These are phyloP conservation scores for Boletus putidus DNA, from an alignment of 1,284 basidiomycete genomes.

Conservation along the genomic window DNA sequence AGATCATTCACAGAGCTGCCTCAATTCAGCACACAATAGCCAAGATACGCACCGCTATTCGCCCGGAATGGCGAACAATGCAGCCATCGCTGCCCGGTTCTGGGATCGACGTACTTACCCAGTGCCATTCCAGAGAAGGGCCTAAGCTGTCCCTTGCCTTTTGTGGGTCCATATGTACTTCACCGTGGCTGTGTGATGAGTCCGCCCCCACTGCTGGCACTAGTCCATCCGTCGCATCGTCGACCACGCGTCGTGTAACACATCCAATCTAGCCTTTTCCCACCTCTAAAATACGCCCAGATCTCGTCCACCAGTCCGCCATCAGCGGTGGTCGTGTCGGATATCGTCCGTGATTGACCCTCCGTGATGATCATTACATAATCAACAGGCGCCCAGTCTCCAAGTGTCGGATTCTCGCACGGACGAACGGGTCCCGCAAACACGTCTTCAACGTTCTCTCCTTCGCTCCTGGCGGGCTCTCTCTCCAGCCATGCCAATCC, in stretches of 20 bases:
- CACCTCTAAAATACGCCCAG: too few relatives aligned
- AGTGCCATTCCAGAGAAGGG: not conserved
- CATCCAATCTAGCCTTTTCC: not conserved
- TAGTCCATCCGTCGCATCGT: not conserved
- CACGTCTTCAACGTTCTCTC: conserved; percentile 10
- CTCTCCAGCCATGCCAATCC: conserved; percentile 41
- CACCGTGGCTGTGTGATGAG: conserved; percentile 35
- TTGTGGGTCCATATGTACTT: conserved; percentile 44
- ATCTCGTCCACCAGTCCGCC: too few relatives aligned
- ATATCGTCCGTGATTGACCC: not conserved
- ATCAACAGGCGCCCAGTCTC: conserved; percentile 13
- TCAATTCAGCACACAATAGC: conserved; percentile 35
- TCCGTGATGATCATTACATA: conserved; percentile 27
- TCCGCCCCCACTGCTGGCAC: not conserved
- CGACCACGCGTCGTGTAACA: not conserved
- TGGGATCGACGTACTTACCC: conserved; percentile 27
- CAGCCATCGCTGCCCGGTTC: conserved; percentile 9
- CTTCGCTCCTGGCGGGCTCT: conserved; percentile 14
- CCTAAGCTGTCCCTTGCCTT: conserved; percentile 23
- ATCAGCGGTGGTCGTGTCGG: not conserved
- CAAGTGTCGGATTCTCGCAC: conserved; percentile 28
- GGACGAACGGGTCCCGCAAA: conserved; percentile 20
- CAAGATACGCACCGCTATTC: conserved; percentile 29
- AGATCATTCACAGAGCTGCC: conserved; percentile 11
- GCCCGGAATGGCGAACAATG: conserved; percentile 37